A percentile compares a stretch with the other conserved stretches of the same genome.
Conservation (phyloP, 805 yeast species). For the Candida loeiensis region DNA sequence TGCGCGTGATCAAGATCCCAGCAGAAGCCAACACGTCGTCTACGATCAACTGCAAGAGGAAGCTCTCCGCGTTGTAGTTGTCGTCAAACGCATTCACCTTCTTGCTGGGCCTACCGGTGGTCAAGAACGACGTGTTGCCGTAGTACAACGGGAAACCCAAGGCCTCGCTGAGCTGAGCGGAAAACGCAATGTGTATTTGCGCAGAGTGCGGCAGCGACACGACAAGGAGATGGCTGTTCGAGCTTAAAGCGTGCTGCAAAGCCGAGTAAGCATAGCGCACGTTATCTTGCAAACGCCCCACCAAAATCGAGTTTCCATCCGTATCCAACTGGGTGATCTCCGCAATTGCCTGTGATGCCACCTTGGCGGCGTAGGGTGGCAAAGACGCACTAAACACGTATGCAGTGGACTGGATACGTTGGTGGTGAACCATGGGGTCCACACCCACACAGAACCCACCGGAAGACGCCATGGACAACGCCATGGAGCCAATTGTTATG, state of each 20-base stretch:
- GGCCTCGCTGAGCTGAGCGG: conserved; percentile 40
- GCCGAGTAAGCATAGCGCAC: conserved; percentile 35
- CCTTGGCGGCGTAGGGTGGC: conserved; percentile 84
- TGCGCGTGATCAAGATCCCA: conserved; percentile 60
- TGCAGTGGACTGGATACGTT: conserved; percentile 83
- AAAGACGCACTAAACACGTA: conserved; percentile 92
- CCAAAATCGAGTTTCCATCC: conserved; percentile 32
- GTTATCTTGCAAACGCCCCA: conserved; percentile 39
- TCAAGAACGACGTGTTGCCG: conserved; percentile 44
- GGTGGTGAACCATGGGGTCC: conserved; percentile 80
- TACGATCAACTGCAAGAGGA: conserved; percentile 63
- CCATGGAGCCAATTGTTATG: conserved; percentile 83
- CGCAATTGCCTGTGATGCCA: conserved; percentile 52
- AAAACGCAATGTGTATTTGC: conserved; percentile 61
- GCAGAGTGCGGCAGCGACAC: conserved; percentile 63
- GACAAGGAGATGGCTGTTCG: conserved; percentile 43
- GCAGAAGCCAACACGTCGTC: conserved; percentile 50
- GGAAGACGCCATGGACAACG: conserved; percentile 73
- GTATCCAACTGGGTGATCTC: conserved; percentile 37
- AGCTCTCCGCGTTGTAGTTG: conserved; percentile 50
- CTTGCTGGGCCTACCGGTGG: conserved; percentile 44
- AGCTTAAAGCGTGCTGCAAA: conserved; percentile 37
- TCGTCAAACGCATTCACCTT: conserved; percentile 40
- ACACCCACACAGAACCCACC: conserved; percentile 96
- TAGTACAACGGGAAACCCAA: conserved; percentile 48